These are phyloP conservation scores for Boletus reticuloceps DNA, from an alignment of 768 basidiomycete genomes.

Conservation along the genomic window DNA sequence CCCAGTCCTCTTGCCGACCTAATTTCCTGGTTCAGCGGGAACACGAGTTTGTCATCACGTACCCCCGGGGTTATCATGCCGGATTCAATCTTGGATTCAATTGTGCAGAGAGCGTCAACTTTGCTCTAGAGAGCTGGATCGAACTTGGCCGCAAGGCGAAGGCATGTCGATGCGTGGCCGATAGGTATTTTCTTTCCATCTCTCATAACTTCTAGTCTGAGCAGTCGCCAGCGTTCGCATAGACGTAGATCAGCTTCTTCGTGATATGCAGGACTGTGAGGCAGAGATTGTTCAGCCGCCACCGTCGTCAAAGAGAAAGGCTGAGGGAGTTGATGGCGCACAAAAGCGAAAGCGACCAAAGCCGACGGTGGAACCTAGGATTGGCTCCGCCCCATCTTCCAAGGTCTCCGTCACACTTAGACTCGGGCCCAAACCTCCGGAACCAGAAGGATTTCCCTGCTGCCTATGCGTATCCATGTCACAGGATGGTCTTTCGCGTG, in stretches of 20 bases:
- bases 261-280: constrained; percentile 64
- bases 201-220: constrained; percentile 5
- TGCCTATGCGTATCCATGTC: constrained; percentile 62
- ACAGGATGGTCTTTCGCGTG: constrained; percentile 55
- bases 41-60: constrained; percentile 97
- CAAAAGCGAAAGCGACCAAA: constrained; percentile 29
- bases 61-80: constrained; percentile 91
- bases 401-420: constrained; percentile 63
- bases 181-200: constrained; percentile 50
- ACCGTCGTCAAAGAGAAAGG: constrained; percentile 39
- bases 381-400: constrained; percentile 11
- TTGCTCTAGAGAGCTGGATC: constrained; percentile 92
- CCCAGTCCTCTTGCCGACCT: constrained; percentile 75
- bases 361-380: neutral
- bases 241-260: constrained; percentile 84
- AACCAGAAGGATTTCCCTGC: constrained; percentile 59
- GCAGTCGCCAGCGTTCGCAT: constrained; percentile 72
- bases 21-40: constrained; percentile 89
- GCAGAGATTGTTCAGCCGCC: constrained; percentile 36
- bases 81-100: constrained; percentile 97
- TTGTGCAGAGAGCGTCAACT: constrained; percentile 96
- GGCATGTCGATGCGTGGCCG: constrained; percentile 67
- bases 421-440: constrained; percentile 59
- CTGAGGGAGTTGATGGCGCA: constrained; percentile 27
- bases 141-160: constrained; percentile 82